A percentile compares a stretch with the other conserved stretches of the same genome.
phyloP scores from a whole-genome alignment of 2,329 filamentous ascomycete genomes.

The Ophiosphaerella narmari region DNA sequence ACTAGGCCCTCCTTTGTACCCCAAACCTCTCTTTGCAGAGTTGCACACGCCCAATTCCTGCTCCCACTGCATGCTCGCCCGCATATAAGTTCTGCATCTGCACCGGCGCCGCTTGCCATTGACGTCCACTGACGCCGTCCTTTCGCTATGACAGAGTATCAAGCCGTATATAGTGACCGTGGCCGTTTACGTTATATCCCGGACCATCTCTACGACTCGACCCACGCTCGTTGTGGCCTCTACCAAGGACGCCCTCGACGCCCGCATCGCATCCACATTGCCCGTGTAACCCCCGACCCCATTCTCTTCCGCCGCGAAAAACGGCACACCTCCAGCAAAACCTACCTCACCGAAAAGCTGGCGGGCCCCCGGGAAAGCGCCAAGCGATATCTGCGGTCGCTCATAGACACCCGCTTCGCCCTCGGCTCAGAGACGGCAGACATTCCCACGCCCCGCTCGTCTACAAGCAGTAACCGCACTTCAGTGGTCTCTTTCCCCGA shows the following conservation, averaged over 20 bases:
- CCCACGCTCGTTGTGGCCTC: constrained; percentile 34
- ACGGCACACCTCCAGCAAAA: constrained; percentile 40
- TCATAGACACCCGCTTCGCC: constrained; percentile 47
- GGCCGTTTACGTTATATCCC: constrained; percentile 46
- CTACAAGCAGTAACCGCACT: constrained; percentile 35
- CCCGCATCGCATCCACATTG: constrained; percentile 62
- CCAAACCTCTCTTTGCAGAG: constrained; percentile 34
- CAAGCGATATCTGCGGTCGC: constrained; percentile 55
- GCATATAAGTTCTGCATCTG: constrained; percentile 24
- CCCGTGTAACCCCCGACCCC: constrained; percentile 54
- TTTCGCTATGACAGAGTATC: constrained; percentile 47
- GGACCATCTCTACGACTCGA: constrained; percentile 37
- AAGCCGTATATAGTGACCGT: constrained; percentile 43
- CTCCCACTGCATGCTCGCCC: constrained; percentile 16
- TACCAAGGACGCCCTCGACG: constrained; percentile 58
- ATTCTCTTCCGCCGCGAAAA: constrained; percentile 28
- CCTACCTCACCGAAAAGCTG: constrained; percentile 53
- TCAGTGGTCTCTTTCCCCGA: constrained; percentile 35
- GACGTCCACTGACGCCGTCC: constrained; percentile 32
- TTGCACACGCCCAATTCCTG: constrained; percentile 31
- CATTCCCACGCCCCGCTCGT: constrained; percentile 28
- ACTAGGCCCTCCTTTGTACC: constrained; percentile 42
- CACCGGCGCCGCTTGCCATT: constrained; percentile 17
- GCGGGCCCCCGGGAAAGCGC: constrained; percentile 56
- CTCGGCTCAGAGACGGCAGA: constrained; percentile 27